Base-by-base conservation (phyloP, 2,329 filamentous ascomycete genomes). In the Thelonectria rubi region DNA sequence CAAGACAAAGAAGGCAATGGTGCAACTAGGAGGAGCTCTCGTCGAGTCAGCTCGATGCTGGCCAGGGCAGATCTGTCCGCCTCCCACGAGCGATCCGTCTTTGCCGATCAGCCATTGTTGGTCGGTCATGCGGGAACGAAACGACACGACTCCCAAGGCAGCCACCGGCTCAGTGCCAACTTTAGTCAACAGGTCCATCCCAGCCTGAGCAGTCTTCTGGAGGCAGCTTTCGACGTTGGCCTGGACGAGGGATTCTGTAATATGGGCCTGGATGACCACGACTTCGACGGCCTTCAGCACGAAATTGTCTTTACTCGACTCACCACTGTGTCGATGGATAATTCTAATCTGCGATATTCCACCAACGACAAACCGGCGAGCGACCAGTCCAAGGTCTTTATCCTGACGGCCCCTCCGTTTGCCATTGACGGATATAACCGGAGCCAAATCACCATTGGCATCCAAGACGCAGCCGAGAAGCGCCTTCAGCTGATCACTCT, bases 21-120 rank as follows among this genome's bases (percentile, higher is more conserved):
- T 15, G 81, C 81, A 12, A 83, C 83, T 0, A 79, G 87, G 53
- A 81, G 87, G 61, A 87, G 86, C 63, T 90, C 87, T 17, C 88
- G 95, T 45, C 87, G 95, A 52, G 91, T 98, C 24, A 99, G 95
- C 79, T 98, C 94, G 15, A 86, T 97, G 78, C 82, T 97, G 55
- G 94, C 94, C 15, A 86, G 94, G 70, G 91, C 92, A 32, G 94
- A 97, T 73, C 81, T 97, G 18, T 94, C 92, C 0, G 90, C 92
- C 10, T 95, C 90, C 15, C 91, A 94, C 66, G 93, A 97, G 68
- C 86, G 91, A 70, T 84, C 89, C 1, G 85, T 89, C n/a, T 96
- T 97, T 73, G 85, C 88, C 26, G 93, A 97, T 50, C 86, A 84
- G 74, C 77, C 74, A 66, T 82, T 75, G 3, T 72, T 78, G 9